phyloP scores from a whole-genome alignment of 805 yeast genomes.

The Kazachstania bromeliacearum region DNA sequence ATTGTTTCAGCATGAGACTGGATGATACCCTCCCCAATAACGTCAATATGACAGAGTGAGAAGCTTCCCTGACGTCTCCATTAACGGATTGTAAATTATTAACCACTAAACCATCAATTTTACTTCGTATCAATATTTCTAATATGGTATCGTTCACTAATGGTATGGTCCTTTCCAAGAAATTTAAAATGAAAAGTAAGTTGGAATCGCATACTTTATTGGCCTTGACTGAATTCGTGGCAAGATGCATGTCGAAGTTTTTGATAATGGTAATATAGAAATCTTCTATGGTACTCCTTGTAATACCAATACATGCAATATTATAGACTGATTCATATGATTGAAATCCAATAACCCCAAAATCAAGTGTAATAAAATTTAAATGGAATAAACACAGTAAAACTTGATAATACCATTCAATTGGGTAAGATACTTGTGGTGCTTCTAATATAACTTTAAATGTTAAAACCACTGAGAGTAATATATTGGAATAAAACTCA shows the following conservation, averaged over 20 bases:
- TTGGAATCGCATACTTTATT: slow-evolving; percentile 7
- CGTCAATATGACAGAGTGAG: slow-evolving; percentile 17
- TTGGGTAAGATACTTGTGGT: slow-evolving; percentile 2
- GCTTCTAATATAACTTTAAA: slow-evolving; percentile 12
- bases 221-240: background rate
- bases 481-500: slow-evolving; percentile 12
- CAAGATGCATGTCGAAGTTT: background rate
- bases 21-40: slow-evolving; percentile 8
- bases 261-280: background rate
- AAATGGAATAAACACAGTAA: slow-evolving; percentile 13
- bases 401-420: slow-evolving; percentile 10
- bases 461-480: slow-evolving; percentile 15
- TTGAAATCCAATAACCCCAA: slow-evolving; percentile 22
- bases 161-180: slow-evolving; percentile 15
- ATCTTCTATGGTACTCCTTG: background rate
- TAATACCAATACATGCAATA: slow-evolving; percentile 10
- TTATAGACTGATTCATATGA: slow-evolving; percentile 21
- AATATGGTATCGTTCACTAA: slow-evolving; percentile 1
- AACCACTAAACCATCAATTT: slow-evolving; percentile 9
- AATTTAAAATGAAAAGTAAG: slow-evolving; percentile 17
- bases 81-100: slow-evolving; percentile 7
- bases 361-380: slow-evolving; percentile 18
- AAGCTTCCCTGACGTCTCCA: slow-evolving; percentile 16
- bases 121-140: slow-evolving; percentile 4
- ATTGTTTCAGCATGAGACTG: background rate